These are phyloP conservation scores for Linderniella brevidens DNA, from an alignment of 257 asterid genomes.

Conservation along the genomic window DNA sequence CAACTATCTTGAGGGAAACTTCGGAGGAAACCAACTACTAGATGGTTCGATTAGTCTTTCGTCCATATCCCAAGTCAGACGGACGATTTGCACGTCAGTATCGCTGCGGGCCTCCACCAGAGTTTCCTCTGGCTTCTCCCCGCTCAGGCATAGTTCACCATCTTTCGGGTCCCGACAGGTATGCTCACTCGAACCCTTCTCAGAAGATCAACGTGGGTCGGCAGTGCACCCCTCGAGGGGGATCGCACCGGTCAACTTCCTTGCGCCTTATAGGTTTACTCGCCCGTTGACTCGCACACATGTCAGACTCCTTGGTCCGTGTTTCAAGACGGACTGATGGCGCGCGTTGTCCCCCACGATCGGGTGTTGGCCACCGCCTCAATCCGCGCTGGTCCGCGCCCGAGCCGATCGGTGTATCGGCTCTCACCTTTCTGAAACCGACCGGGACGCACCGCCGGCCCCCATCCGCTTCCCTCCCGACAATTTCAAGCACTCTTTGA, in stretches of 20 bases:
- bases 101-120: conserved; percentile 54
- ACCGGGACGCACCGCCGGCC: conserved; percentile 1
- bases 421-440: no score
- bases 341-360: no score
- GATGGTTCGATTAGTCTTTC: no score
- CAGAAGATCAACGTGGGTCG: conserved; percentile 13
- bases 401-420: no score
- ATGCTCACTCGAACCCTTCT: conserved; percentile 24
- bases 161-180: conserved; percentile 40
- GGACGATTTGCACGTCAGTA: conserved; percentile 46
- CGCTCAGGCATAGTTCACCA: conserved; percentile 53
- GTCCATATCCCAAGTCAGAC: conserved; percentile 46
- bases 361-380: no score
- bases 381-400: no score
- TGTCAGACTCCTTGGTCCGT: conserved; percentile 1
- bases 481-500: neutral
- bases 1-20: no score
- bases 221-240: conserved; percentile 11
- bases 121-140: conserved; percentile 57
- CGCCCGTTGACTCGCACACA: conserved; percentile 1
- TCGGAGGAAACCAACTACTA: no score
- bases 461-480: conserved; percentile 1
- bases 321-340: conserved; percentile 2
- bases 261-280: conserved; percentile 4
- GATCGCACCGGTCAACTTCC: conserved; percentile 11